phyloP scores from a whole-genome alignment of 1,139 yeast species.

The Candida sp. region DNA sequence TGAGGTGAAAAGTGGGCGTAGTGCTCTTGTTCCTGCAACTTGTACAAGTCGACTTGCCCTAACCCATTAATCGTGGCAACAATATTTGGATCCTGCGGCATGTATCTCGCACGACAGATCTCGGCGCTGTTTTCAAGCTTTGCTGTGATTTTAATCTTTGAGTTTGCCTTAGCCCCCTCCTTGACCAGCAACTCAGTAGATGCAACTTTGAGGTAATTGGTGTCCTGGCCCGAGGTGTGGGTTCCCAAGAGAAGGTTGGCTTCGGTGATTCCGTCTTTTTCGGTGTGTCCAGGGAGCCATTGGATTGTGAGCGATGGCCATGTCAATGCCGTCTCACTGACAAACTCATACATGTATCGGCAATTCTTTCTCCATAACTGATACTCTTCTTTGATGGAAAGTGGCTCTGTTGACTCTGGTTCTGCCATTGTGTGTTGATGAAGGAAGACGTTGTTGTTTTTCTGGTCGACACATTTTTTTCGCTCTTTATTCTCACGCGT shows the following conservation, averaged over 20 bases:
- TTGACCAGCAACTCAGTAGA: constrained; percentile 66
- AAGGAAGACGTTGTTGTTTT: background rate
- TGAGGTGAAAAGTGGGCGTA: constrained; percentile 54
- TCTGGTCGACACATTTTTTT: background rate
- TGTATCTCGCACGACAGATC: constrained; percentile 81
- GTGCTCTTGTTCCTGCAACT: constrained; percentile 32
- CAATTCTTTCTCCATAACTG: constrained; percentile 82
- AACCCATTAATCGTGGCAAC: constrained; percentile 81
- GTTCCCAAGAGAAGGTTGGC: constrained; percentile 74
- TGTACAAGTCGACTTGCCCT: constrained; percentile 76
- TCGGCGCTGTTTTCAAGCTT: constrained; percentile 60
- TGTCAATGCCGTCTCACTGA: constrained; percentile 74
- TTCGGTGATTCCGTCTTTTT: constrained; percentile 40
- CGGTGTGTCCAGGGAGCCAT: constrained; percentile 62
- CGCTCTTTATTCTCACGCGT: constrained; percentile 4
- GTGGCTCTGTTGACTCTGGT: constrained; percentile 5
- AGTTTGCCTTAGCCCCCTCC: constrained; percentile 28
- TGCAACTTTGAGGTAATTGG: constrained; percentile 79
- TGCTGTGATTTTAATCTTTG: constrained; percentile 66
- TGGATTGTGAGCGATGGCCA: constrained; percentile 86
- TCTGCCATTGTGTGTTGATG: constrained; percentile 2
- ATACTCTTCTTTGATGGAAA: constrained; percentile 66
- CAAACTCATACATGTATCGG: constrained; percentile 79
- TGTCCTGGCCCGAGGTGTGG: constrained; percentile 82
- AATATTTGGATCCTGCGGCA: constrained; percentile 71